Base-by-base conservation (phyloP, 2,329 filamentous ascomycete species). In the Pyrenophora seminiperda region DNA sequence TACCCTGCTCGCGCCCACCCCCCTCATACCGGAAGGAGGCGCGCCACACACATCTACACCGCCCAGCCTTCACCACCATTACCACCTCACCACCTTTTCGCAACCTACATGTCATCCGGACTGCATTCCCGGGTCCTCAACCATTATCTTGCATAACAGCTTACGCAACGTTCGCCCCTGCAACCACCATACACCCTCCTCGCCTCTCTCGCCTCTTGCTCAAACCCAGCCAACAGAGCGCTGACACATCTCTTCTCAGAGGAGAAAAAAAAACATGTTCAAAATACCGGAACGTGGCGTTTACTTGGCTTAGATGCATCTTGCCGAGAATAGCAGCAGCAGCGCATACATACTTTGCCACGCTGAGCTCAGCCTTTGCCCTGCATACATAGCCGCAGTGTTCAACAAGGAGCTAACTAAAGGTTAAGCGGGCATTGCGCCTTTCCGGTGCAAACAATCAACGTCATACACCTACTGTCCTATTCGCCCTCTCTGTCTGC, bases 311-410 rank as follows among this genome's bases (percentile, higher is more conserved):
- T 47, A 41, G 42, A 55, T 49, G 47, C 55, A 50, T 15, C 42
- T 14, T 49, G 49, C 56, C 56, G 53, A 59, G 47, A 59, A 59
- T 54, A 56, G 50, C 33, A 39, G 29, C 33, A 39, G 29, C 24
- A 32, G 19, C 32, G 41, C 34, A n/a, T n/a, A n/a, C n/a, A n/a
- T n/a, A n/a, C 47, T 36, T 46, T 30, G 53, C 53, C 53, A 53
- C 49, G 27, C 40, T 34, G 27, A 24, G 13, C 41, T 49, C 53
- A 38, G 49, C 32, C 29, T 32, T 13, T 50, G 34, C 46, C 53
- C 44, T 55, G 43, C 44, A 54, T 47, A 27, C 44, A 54, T 47
- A 27, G 11, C 20, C 34, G 24, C 42, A 22, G 42, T 24, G 32
- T 20, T 34, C 27, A 47, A 15, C 32, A 27, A 33, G 14, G 13